These are phyloP conservation scores for Staphylotrichum longicolle DNA, from an alignment of 495 filamentous ascomycete genomes.

Conservation along the genomic window DNA sequence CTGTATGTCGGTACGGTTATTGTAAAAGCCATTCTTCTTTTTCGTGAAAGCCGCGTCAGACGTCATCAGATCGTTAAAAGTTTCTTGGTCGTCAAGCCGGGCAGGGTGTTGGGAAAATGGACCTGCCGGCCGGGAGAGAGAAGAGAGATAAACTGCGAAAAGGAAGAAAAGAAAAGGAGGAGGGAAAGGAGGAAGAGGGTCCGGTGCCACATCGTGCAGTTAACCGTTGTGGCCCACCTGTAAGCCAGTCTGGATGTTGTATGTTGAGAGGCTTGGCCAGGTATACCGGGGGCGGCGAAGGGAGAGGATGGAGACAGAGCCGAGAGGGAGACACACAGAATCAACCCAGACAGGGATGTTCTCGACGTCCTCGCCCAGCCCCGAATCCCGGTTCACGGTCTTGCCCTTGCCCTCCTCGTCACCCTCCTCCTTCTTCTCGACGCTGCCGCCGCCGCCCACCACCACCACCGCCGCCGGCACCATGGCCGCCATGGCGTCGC, in stretches of 20 bases:
- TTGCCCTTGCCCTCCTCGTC: neutral
- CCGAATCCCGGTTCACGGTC: conserved; percentile 9
- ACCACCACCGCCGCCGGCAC: conserved; percentile 6
- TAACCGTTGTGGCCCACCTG: neutral
- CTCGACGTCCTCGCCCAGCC: conserved; percentile 20
- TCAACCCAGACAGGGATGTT: conserved; percentile 18
- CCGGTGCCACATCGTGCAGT: conserved; percentile 9
- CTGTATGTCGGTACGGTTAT: too few relatives aligned
- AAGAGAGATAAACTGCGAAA: neutral
- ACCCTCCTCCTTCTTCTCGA: neutral
- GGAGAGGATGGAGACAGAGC: neutral
- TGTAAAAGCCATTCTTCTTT: neutral
- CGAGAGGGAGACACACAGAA: neutral
- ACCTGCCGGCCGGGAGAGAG: conserved; percentile 4
- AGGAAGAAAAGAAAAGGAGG: neutral
- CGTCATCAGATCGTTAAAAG: neutral
- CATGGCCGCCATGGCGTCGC: conserved; percentile 8
- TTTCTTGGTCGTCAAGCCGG: neutral
- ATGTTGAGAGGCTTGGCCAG: too few relatives aligned
- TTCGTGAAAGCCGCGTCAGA: neutral
- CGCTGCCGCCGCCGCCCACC: neutral
- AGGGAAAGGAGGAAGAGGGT: neutral
- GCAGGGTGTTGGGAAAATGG: neutral
- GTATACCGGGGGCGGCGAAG: neutral
- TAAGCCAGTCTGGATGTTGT: neutral